These are phyloP conservation scores for Coemansia guatemalensis DNA, from an alignment of 192 early-diverging fungal species.

Conservation along the genomic window DNA sequence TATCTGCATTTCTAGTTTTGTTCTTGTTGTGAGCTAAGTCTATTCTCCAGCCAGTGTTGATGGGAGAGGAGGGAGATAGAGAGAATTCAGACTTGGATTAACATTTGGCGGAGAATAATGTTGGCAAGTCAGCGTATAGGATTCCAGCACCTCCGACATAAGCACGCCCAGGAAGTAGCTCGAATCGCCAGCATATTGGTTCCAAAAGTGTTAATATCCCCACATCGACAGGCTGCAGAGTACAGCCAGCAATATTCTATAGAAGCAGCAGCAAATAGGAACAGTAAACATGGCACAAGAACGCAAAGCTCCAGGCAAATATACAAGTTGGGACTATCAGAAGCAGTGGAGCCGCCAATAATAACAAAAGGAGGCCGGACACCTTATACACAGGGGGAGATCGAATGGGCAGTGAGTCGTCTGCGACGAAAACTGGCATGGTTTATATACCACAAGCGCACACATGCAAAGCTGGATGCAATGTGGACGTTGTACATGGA, in stretches of 20 bases:
- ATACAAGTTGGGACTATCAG: slow-evolving; percentile 1
- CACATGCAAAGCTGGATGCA: slow-evolving; percentile 26
- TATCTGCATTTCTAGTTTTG: background rate
- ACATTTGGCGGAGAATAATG: slow-evolving; percentile 9
- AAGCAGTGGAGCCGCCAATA: slow-evolving; percentile 21
- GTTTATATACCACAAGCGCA: slow-evolving; percentile 20
- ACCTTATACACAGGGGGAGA: slow-evolving; percentile 16
- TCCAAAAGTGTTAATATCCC: background rate
- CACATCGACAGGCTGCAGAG: background rate
- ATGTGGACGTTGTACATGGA: slow-evolving; percentile 33
- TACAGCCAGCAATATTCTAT: background rate
- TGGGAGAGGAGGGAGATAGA: background rate
- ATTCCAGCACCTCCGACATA: slow-evolving; percentile 5
- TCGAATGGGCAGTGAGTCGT: slow-evolving; percentile 16
- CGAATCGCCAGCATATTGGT: background rate
- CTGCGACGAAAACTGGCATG: slow-evolving; percentile 32
- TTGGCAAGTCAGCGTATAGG: slow-evolving; percentile 9
- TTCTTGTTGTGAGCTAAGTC: background rate
- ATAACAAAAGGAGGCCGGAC: slow-evolving; percentile 4
- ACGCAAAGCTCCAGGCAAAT: slow-evolving; percentile 18
- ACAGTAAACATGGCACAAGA: background rate
- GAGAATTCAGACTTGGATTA: background rate
- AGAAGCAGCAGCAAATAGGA: background rate
- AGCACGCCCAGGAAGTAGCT: slow-evolving; percentile 6
- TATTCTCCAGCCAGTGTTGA: background rate